A percentile compares a stretch with the other conserved stretches of the same genome.
Evolutionary conservation across 1,139 yeast species (phyloP).

Genomic region (Lodderomyces theae): DNA sequence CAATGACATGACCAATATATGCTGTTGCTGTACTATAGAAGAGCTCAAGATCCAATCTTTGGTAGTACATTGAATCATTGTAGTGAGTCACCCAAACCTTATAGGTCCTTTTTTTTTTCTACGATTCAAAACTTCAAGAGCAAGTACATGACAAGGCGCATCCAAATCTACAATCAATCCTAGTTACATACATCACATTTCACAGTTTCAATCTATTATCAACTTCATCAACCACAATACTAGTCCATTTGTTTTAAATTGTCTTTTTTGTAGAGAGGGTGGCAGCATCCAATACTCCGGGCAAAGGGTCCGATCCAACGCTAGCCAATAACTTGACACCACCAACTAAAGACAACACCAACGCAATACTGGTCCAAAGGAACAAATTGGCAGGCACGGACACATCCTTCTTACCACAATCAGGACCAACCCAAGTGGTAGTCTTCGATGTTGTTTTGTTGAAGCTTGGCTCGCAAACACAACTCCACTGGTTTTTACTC

Average conservation of each 20-base stretch:
- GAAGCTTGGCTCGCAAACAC: slow-evolving; percentile 55
- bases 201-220: too few relatives aligned
- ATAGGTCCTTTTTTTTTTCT: neutral
- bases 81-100: too few relatives aligned
- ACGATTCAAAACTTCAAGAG: neutral
- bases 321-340: slow-evolving; percentile 54
- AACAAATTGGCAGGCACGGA: slow-evolving; percentile 63
- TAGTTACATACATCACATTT: too few relatives aligned
- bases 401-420: slow-evolving; percentile 66
- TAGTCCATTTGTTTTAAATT: too few relatives aligned
- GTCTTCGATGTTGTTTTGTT: slow-evolving; percentile 48
- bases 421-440: slow-evolving; percentile 64
- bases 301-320: slow-evolving; percentile 60
- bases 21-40: too few relatives aligned
- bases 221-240: too few relatives aligned
- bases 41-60: too few relatives aligned
- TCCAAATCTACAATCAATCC: too few relatives aligned
- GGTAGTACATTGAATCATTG: too few relatives aligned
- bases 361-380: slow-evolving; percentile 59
- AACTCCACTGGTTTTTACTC: slow-evolving; percentile 35
- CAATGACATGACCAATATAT: too few relatives aligned
- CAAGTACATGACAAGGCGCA: neutral
- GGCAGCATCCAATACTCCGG: slow-evolving; percentile 66
- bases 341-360: slow-evolving; percentile 44
- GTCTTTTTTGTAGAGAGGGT: slow-evolving; percentile 38